A percentile compares a stretch with the other conserved stretches of the same genome.
Conservation (phyloP, 2,329 filamentous ascomycete genomes). For the Allantophomopsis cytisporea region DNA sequence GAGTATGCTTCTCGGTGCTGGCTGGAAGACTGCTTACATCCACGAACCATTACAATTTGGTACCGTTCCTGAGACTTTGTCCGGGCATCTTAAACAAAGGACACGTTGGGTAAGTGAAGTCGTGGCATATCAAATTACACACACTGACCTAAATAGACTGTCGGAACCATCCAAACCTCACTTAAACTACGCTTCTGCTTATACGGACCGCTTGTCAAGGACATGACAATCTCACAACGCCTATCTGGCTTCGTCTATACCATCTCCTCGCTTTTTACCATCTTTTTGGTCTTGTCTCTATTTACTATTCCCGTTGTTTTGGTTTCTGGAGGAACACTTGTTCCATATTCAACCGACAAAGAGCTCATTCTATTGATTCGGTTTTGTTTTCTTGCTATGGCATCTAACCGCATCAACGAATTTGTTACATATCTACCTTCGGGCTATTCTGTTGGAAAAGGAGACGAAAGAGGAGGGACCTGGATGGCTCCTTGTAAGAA, state of each 20-base stretch:
- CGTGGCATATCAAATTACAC: too few relatives aligned
- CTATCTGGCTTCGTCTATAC: constrained; percentile 43
- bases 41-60: constrained; percentile 47
- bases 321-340: constrained; percentile 36
- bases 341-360: constrained; percentile 35
- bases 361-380: constrained; percentile 42
- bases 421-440: constrained; percentile 40
- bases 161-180: constrained; percentile 40
- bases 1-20: constrained; percentile 40
- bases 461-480: constrained; percentile 37
- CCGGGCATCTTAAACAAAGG: constrained; percentile 40
- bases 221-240: constrained; percentile 39
- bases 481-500: constrained; percentile 40
- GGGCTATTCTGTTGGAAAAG: constrained; percentile 41
- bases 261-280: constrained; percentile 36
- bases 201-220: constrained; percentile 32
- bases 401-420: constrained; percentile 37
- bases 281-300: constrained; percentile 34
- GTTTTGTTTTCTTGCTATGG: constrained; percentile 33
- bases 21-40: constrained; percentile 48
- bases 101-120: constrained; percentile 28
- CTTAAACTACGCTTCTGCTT: constrained; percentile 44
- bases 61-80: constrained; percentile 41
- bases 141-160: constrained; percentile 18
- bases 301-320: constrained; percentile 43